A percentile compares a stretch with the other conserved stretches of the same genome.
Evolutionary conservation across 345 rosid genomes (phyloP).

Genomic region (Limnanthes douglasii): DNA sequence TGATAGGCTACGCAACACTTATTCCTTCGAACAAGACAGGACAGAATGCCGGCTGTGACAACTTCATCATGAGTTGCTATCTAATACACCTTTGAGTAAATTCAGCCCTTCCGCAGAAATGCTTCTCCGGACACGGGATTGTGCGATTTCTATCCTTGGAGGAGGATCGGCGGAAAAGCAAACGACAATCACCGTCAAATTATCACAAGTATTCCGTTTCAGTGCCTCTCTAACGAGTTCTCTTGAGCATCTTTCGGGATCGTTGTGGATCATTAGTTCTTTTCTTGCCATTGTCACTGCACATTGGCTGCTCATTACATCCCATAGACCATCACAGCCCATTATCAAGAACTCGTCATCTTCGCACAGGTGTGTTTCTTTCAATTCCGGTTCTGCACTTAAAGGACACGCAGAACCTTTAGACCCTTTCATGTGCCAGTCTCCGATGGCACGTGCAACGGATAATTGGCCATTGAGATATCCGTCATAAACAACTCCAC

Average conservation of each 20-base stretch:
- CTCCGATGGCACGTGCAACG: slow-evolving; percentile 93
- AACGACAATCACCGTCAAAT: slow-evolving; percentile 63
- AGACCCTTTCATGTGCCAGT: slow-evolving; percentile 98
- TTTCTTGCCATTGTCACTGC: slow-evolving; percentile 78
- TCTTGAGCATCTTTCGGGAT: slow-evolving; percentile 87
- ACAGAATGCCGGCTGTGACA: no score
- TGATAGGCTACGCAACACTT: no score
- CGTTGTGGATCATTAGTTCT: slow-evolving; percentile 84
- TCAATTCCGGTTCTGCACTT: slow-evolving; percentile 84
- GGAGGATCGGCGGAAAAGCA: slow-evolving; percentile 88
- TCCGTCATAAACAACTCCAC: slow-evolving; percentile 89
- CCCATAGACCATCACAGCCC: slow-evolving; percentile 99
- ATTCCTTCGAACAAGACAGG: no score
- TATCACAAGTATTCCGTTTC: slow-evolving; percentile 65
- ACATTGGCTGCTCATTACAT: slow-evolving; percentile 95
- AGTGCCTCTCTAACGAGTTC: slow-evolving; percentile 88
- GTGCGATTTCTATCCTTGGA: slow-evolving; percentile 59
- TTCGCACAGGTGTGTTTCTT: slow-evolving; percentile 45
- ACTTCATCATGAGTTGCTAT: slow-evolving; percentile 41
- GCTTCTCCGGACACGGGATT: slow-evolving; percentile 52
- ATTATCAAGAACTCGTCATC: slow-evolving; percentile 95
- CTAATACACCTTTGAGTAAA: slow-evolving; percentile 70
- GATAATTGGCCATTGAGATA: slow-evolving; percentile 96
- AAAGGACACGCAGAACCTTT: slow-evolving; percentile 80
- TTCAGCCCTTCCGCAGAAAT: slow-evolving; percentile 85